These are phyloP conservation scores for Mrakia frigida DNA, from an alignment of 768 basidiomycete genomes.

Conservation along the genomic window DNA sequence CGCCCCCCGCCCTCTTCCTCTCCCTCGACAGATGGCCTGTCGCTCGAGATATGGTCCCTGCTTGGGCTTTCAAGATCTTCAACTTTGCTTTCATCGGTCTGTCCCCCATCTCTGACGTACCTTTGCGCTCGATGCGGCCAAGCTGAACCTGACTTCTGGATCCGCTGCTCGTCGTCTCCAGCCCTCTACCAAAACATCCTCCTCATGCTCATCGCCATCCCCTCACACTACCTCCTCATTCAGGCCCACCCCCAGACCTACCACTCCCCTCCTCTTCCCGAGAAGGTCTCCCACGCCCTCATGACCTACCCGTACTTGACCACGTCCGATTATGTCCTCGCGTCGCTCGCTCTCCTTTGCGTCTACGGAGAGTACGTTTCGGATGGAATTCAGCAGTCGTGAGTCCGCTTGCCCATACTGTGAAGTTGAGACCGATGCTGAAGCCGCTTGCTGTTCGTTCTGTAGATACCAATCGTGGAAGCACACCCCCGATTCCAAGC, in stretches of 20 bases:
- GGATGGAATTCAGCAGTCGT: slow-evolving; percentile 30
- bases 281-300: slow-evolving; percentile 18
- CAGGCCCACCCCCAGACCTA: slow-evolving; percentile 22
- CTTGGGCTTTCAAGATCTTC: slow-evolving; percentile 17
- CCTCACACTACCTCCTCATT: slow-evolving; percentile 26
- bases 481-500: slow-evolving; percentile 16
- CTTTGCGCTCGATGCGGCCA: no score
- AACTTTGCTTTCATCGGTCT: slow-evolving; percentile 29
- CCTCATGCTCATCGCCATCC: slow-evolving; percentile 24
- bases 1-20: not conserved
- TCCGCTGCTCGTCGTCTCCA: not conserved
- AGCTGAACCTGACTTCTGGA: not conserved
- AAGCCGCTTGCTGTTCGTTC: not conserved
- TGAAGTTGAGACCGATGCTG: no score
- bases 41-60: not conserved
- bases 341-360: not conserved
- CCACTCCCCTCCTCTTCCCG: not conserved
- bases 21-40: slow-evolving; percentile 2
- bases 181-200: slow-evolving; percentile 30
- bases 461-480: slow-evolving; percentile 30
- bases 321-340: slow-evolving; percentile 17
- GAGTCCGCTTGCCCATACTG: not conserved
- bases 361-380: slow-evolving; percentile 23
- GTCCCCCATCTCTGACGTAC: not conserved
- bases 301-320: slow-evolving; percentile 20